Conservation (phyloP, 192 early-diverging fungal genomes). For the Podila verticillata region DNA sequence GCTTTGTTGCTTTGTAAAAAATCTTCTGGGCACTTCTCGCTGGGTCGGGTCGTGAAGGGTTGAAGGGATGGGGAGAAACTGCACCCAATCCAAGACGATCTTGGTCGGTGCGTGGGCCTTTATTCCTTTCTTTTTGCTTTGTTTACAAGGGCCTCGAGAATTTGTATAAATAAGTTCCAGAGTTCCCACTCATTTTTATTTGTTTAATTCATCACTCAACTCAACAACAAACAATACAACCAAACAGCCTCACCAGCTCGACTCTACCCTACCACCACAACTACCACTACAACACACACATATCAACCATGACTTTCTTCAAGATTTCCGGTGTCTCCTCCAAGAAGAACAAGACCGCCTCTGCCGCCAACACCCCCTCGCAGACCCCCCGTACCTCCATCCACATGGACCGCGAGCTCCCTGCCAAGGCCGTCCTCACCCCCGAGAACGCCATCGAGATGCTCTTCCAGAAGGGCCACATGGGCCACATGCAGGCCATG, state of each 20-base stretch:
- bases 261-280: not conserved
- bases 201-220: slow-evolving; percentile 7
- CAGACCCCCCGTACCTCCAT: slow-evolving; percentile 44
- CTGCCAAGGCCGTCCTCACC: slow-evolving; percentile 16
- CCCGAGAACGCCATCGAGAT: slow-evolving; percentile 18
- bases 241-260: not conserved
- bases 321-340: slow-evolving; percentile 26
- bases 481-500: slow-evolving; percentile 32
- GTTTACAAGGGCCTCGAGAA: not conserved
- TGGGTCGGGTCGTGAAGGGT: no score
- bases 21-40: not conserved
- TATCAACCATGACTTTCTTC: slow-evolving; percentile 43
- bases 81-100: not conserved
- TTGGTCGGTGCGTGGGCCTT: not conserved
- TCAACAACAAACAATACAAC: slow-evolving; percentile 8
- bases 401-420: slow-evolving; percentile 29
- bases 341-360: slow-evolving; percentile 54
- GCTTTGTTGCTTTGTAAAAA: no score
- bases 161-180: slow-evolving; percentile 17
- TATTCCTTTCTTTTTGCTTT: not conserved
- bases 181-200: not conserved
- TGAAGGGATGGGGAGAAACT: no score
- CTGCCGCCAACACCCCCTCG: slow-evolving; percentile 31
- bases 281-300: slow-evolving; percentile 3
- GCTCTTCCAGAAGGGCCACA: slow-evolving; percentile 25